A percentile compares a stretch with the other conserved stretches of the same genome.
Evolutionary conservation across 257 asterid genomes (phyloP).

Genomic region (Lycium barbarum): DNA sequence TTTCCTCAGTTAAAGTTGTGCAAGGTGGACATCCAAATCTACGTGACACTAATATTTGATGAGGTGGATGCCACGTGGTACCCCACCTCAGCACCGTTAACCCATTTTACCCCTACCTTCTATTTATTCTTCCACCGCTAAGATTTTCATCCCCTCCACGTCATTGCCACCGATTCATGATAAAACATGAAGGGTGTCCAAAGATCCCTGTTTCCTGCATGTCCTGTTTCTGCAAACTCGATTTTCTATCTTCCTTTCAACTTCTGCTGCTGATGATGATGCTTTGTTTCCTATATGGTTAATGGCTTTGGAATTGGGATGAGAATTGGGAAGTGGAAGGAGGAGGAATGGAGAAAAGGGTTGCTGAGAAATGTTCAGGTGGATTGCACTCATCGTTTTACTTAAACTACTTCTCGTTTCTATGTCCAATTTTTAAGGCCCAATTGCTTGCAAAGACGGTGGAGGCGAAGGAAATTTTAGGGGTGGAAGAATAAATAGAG

Average conservation of each 20-base stretch:
- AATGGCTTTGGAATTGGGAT: slow-evolving; percentile 23
- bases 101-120: no score
- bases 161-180: slow-evolving; percentile 65
- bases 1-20: no score
- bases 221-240: slow-evolving; percentile 76
- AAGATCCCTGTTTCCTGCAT: slow-evolving; percentile 86
- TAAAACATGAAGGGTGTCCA: slow-evolving; percentile 68
- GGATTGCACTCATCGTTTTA: slow-evolving; percentile 20
- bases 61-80: no score
- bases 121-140: no score
- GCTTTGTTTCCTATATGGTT: slow-evolving; percentile 34
- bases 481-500: no score
- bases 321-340: background rate
- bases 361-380: slow-evolving; percentile 4
- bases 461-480: no score
- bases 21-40: no score
- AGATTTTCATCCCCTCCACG: no score
- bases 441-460: no score
- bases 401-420: background rate
- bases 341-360: slow-evolving; percentile 37
- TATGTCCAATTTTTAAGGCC: no score
- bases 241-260: slow-evolving; percentile 46
- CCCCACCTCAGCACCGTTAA: no score
- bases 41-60: no score
- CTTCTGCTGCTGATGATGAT: slow-evolving; percentile 27